A percentile compares a stretch with the other conserved stretches of the same genome.
phyloP scores from a whole-genome alignment of 805 yeast genomes.

The Tetrapisispora namnaoensis region DNA sequence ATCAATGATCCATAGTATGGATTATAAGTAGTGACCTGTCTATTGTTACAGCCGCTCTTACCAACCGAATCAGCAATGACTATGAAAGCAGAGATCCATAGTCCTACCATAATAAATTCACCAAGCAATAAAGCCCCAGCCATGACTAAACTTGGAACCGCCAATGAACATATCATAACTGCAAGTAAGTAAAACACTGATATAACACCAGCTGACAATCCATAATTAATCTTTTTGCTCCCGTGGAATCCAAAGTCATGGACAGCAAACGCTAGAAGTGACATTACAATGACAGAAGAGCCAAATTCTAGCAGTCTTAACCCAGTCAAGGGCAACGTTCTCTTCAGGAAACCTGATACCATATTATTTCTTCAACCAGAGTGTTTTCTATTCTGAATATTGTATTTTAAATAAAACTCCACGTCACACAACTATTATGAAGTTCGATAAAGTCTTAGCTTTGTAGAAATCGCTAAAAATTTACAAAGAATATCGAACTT shows the following conservation, averaged over 20 bases:
- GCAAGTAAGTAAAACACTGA: conserved; percentile 23
- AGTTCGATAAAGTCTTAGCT: no score
- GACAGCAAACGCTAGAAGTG: conserved; percentile 21
- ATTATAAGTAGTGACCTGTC: conserved; percentile 8
- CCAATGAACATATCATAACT: conserved; percentile 13
- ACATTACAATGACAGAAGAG: conserved; percentile 24
- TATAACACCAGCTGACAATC: conserved; percentile 25
- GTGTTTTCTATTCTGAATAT: no score
- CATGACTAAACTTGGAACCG: conserved; percentile 13
- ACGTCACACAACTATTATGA: neutral
- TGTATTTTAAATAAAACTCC: no score
- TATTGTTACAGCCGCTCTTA: conserved; percentile 20
- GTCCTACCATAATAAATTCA: conserved; percentile 22
- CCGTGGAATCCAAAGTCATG: conserved; percentile 18
- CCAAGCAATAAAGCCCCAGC: conserved; percentile 21
- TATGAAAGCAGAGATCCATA: conserved; percentile 31
- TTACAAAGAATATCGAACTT: no score
- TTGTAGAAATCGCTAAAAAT: no score
- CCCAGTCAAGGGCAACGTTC: conserved; percentile 1
- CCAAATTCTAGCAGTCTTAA: conserved; percentile 20
- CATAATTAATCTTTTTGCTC: conserved; percentile 25
- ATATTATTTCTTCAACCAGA: neutral
- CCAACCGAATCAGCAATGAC: conserved; percentile 28
- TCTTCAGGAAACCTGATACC: neutral
- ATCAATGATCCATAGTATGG: conserved; percentile 10